Conservation (phyloP, 345 rosid species). For the Gossypium bickii region DNA sequence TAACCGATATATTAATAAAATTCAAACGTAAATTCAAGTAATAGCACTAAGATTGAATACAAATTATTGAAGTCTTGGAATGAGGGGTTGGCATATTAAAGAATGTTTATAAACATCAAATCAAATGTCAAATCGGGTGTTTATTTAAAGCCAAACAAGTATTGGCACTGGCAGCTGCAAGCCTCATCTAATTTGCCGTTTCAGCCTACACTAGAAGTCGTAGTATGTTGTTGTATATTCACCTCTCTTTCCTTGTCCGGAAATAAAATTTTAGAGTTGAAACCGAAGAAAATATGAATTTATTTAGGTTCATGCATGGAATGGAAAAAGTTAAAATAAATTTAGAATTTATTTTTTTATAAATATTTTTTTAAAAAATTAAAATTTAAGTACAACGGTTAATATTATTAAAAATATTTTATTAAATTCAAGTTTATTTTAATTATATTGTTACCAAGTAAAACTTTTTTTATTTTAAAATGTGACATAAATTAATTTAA, state of each 20-base stretch:
- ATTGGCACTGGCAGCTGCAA: background rate
- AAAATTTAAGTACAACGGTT: rapidly evolving
- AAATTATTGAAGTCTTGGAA: background rate
- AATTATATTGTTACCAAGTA: too few relatives aligned
- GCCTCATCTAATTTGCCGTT: background rate
- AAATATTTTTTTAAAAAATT: too few relatives aligned
- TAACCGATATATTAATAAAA: too few relatives aligned
- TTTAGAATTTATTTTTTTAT: too few relatives aligned
- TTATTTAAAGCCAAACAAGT: background rate
- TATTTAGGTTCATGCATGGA: background rate
- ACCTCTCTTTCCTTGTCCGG: background rate
- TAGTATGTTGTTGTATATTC: background rate
- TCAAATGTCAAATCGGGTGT: background rate
- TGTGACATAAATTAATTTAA: too few relatives aligned
- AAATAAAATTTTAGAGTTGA: background rate
- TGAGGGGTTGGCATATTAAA: background rate
- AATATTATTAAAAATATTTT: too few relatives aligned
- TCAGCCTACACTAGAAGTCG: background rate
- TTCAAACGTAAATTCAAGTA: too few relatives aligned
- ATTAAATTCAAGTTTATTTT: too few relatives aligned
- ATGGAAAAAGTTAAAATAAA: background rate
- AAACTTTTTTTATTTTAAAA: too few relatives aligned
- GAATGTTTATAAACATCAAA: background rate
- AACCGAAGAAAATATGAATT: background rate
- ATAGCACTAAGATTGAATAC: too few relatives aligned